Percentiles rank a stretch among this genome's conserved stretches.
These are phyloP conservation scores for Colletotrichum abscissum DNA, from an alignment of 2,329 filamentous ascomycete species.

Conservation along the genomic window DNA sequence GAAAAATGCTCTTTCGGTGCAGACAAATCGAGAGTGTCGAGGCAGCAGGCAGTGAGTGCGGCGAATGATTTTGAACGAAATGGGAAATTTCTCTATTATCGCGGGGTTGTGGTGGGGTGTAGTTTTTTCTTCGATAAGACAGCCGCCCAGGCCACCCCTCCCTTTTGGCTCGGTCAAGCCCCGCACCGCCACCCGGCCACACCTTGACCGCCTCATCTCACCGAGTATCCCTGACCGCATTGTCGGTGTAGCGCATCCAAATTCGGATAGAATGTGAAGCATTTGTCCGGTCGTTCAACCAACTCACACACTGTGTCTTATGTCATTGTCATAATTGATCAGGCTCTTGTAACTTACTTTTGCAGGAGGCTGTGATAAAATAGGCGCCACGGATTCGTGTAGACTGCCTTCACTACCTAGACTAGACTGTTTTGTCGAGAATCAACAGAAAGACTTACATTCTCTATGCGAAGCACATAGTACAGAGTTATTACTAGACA, in stretches of 20 bases:
- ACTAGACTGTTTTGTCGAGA: not conserved
- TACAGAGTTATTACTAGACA: no score
- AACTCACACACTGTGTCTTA: not conserved
- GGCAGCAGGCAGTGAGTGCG: not conserved
- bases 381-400: not conserved
- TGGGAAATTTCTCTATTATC: slow-evolving; percentile 37
- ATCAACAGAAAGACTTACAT: not conserved
- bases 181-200: not conserved
- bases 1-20: not conserved
- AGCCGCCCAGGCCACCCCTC: not conserved
- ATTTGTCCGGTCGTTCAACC: not conserved
- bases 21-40: no score
- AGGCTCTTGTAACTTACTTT: not conserved
- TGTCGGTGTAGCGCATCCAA: not conserved
- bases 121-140: slow-evolving; percentile 25
- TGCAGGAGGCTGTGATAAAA: not conserved
- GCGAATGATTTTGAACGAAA: slow-evolving; percentile 30
- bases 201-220: not conserved
- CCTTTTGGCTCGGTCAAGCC: not conserved
- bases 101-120: slow-evolving; percentile 35
- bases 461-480: no score
- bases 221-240: not conserved
- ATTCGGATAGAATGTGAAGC: not conserved
- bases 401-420: no score
- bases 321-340: not conserved